Conservation (phyloP, 2,329 filamentous ascomycete species). For the Albophoma yamanashiensis region DNA sequence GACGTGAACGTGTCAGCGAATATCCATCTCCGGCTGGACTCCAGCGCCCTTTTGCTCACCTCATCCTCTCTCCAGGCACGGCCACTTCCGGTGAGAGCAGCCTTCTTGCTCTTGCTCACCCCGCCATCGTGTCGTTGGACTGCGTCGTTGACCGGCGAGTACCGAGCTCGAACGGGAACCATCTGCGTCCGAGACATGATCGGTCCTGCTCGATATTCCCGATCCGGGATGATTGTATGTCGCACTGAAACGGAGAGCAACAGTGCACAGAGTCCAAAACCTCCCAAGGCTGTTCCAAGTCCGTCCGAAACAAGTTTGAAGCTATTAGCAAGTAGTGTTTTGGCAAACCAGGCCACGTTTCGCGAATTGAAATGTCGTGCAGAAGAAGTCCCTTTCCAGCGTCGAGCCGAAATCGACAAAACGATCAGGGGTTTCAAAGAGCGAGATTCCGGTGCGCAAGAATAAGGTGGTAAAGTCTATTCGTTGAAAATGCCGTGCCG, state of each 20-base stretch:
- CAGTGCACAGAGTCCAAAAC: background rate
- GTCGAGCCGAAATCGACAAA: background rate
- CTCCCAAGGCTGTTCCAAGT: background rate
- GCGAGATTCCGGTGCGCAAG: background rate
- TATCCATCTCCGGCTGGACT: background rate
- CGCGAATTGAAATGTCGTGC: background rate
- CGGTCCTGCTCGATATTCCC: background rate
- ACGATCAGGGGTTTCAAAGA: background rate
- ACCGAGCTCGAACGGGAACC: slow-evolving; percentile 30
- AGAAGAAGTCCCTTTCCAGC: background rate
- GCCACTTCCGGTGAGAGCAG: slow-evolving; percentile 61
- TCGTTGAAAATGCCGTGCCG: background rate
- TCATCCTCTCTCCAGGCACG: slow-evolving; percentile 81
- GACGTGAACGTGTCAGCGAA: slow-evolving; percentile 1
- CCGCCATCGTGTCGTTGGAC: slow-evolving; percentile 49
- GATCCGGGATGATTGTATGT: background rate
- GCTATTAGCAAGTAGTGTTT: background rate
- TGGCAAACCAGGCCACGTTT: background rate
- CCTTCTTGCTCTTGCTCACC: slow-evolving; percentile 55
- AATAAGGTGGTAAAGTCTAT: background rate
- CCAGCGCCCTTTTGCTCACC: slow-evolving; percentile 34
- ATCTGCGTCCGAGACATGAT: slow-evolving; percentile 42
- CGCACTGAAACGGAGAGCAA: background rate
- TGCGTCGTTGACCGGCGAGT: slow-evolving; percentile 41
- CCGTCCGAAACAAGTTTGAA: background rate